Percentiles rank a stretch among this genome's conserved stretches.
Conservation (phyloP, 352 stramenopile genomes). For the Phytophthora agathidicida region DNA sequence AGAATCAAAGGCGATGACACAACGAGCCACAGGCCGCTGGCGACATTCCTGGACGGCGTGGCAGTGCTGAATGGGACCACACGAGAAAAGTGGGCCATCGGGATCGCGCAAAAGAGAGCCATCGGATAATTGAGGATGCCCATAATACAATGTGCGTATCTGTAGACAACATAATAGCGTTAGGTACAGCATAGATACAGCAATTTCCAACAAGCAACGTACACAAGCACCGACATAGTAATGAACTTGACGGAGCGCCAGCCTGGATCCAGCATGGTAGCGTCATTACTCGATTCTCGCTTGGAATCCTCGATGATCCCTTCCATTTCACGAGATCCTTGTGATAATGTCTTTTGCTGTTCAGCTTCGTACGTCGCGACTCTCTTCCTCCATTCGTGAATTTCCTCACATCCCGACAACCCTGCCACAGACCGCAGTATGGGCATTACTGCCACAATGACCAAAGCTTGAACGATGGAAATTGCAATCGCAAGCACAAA, state of each 20-base stretch:
- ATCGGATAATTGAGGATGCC: constrained; percentile 87
- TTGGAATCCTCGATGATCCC: background rate
- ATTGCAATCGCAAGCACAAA: constrained; percentile 32
- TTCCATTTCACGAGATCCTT: background rate
- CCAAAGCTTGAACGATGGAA: constrained; percentile 29
- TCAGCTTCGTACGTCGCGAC: constrained; percentile 43
- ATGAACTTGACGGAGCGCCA: constrained; percentile 69
- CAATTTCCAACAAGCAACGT: constrained; percentile 20
- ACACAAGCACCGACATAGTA: constrained; percentile 61
- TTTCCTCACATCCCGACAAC: constrained; percentile 51
- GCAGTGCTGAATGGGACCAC: constrained; percentile 42
- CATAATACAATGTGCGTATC: constrained; percentile 72
- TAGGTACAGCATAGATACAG: background rate
- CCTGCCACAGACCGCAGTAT: constrained; percentile 30
- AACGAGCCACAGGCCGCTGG: constrained; percentile 51
- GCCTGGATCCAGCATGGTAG: constrained; percentile 41
- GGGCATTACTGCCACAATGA: constrained; percentile 33
- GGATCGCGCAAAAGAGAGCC: constrained; percentile 70
- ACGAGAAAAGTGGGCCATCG: constrained; percentile 66
- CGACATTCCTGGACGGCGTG: constrained; percentile 31
- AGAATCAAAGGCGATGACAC: constrained; percentile 57
- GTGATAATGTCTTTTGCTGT: constrained; percentile 22
- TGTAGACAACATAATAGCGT: constrained; percentile 26
- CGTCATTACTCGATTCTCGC: background rate
- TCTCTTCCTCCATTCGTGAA: constrained; percentile 45